phyloP scores from a whole-genome alignment of 805 yeast genomes.

The Pichia phayaonensis region DNA sequence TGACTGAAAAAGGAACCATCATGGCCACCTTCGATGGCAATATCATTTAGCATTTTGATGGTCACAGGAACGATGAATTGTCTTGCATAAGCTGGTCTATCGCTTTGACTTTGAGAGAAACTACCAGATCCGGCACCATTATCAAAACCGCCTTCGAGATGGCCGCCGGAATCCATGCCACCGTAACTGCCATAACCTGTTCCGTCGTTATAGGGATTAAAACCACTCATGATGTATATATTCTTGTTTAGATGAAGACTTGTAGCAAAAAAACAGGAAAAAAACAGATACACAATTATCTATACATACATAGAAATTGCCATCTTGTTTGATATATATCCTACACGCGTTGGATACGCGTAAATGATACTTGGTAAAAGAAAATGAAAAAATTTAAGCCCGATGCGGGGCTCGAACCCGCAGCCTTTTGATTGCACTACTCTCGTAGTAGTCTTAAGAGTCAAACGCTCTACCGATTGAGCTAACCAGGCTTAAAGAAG shows the following conservation, averaged over 20 bases:
- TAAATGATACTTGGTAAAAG: not conserved
- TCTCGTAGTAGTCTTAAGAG: not conserved
- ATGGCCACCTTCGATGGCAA: slow-evolving; percentile 51
- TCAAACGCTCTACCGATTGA: slow-evolving; percentile 9
- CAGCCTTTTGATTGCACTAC: slow-evolving; percentile 2
- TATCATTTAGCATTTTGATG: slow-evolving; percentile 55
- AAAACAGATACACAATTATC: not conserved
- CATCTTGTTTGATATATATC: no score
- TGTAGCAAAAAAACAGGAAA: no score
- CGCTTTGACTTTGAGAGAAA: slow-evolving; percentile 6
- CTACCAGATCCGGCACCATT: not conserved
- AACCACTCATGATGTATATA: slow-evolving; percentile 18
- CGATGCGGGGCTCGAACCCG: slow-evolving; percentile 3
- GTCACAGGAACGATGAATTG: slow-evolving; percentile 57
- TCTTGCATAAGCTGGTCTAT: slow-evolving; percentile 18
- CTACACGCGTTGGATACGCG: no score
- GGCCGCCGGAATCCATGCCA: slow-evolving; percentile 9
- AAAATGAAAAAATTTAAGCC: not conserved
- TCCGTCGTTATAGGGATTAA: slow-evolving; percentile 31
- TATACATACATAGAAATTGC: not conserved
- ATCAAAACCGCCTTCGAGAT: slow-evolving; percentile 26
- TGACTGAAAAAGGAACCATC: slow-evolving; percentile 60
- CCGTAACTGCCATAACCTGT: slow-evolving; percentile 31
- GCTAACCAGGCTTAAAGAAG: slow-evolving; percentile 4
- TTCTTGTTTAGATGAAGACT: not conserved